Evolutionary conservation across 2,329 filamentous ascomycete species (phyloP).

Genomic region (Venturia aucupariae): DNA sequence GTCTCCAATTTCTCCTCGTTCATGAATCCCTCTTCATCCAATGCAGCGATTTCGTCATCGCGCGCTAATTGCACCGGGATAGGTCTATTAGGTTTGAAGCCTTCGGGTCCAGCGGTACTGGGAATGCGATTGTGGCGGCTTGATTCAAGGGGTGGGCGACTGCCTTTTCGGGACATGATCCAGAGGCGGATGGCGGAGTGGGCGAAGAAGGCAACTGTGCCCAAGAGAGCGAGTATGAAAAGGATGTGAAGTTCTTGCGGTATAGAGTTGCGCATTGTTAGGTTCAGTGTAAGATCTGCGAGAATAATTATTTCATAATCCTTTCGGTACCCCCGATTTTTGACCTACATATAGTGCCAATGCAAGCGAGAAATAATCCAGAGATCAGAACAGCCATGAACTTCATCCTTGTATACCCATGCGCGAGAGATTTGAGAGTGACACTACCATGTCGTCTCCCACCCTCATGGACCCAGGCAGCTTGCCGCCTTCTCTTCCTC

Average conservation of each 20-base stretch:
- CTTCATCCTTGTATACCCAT: conserved; percentile 27
- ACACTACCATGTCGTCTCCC: not conserved
- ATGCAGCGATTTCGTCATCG: conserved; percentile 50
- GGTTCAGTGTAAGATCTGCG: conserved; percentile 63
- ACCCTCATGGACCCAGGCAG: not conserved
- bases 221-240: conserved; percentile 66
- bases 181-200: conserved; percentile 67
- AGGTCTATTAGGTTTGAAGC: conserved; percentile 62
- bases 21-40: conserved; percentile 46
- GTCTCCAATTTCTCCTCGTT: conserved; percentile 17
- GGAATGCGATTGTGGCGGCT: conserved; percentile 28
- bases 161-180: conserved; percentile 38
- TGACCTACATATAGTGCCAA: conserved; percentile 58
- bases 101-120: conserved; percentile 46
- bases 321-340: conserved; percentile 5
- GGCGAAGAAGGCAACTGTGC: conserved; percentile 69
- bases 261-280: conserved; percentile 50
- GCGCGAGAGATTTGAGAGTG: conserved; percentile 2
- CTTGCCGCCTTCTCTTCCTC: conserved; percentile 17
- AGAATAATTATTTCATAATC: conserved; percentile 15
- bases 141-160: conserved; percentile 20
- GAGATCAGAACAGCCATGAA: conserved; percentile 53
- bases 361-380: conserved; percentile 49
- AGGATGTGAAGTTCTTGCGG: conserved; percentile 69
- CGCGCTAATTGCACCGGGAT: conserved; percentile 67